phyloP scores from a whole-genome alignment of 805 yeast genomes.

The Wickerhamomyces hampshirensis region DNA sequence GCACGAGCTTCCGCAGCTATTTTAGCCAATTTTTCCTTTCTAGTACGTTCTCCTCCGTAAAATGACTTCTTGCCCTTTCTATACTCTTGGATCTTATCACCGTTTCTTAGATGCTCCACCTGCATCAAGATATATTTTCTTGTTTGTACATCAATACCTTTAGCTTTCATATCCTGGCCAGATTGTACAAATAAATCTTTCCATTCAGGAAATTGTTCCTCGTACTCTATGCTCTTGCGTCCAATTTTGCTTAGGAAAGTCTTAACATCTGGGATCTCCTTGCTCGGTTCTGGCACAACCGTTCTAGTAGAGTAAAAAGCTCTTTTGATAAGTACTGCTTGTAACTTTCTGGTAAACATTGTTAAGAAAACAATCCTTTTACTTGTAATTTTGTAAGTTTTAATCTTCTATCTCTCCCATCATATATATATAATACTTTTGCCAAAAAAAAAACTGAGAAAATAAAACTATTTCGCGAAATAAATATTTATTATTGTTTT shows the following conservation, averaged over 20 bases:
- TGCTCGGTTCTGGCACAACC: slow-evolving; percentile 44
- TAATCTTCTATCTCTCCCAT: not conserved
- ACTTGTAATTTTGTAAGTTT: too few relatives aligned
- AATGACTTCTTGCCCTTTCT: slow-evolving; percentile 65
- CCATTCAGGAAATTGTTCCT: slow-evolving; percentile 68
- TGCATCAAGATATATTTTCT: slow-evolving; percentile 73
- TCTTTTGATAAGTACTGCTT: slow-evolving; percentile 5
- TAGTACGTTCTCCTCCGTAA: slow-evolving; percentile 84
- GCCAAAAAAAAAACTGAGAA: not conserved
- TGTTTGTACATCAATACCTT: slow-evolving; percentile 69
- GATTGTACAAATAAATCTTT: slow-evolving; percentile 54
- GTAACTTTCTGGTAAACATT: slow-evolving; percentile 13
- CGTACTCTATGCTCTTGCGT: slow-evolving; percentile 61
- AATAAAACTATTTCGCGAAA: not conserved
- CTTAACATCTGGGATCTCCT: slow-evolving; percentile 58
- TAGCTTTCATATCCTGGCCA: slow-evolving; percentile 56
- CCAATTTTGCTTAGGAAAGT: slow-evolving; percentile 79
- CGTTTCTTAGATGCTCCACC: slow-evolving; percentile 60
- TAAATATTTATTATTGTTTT: too few relatives aligned
- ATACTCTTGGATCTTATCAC: slow-evolving; percentile 50
- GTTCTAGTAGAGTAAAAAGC: slow-evolving; percentile 12
- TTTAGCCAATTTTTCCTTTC: slow-evolving; percentile 60
- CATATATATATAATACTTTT: not conserved
- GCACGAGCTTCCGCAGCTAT: slow-evolving; percentile 38
- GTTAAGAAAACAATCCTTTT: not conserved